Base-by-base conservation (phyloP, 2,329 filamentous ascomycete genomes). In the Ophiosphaerella narmari region DNA sequence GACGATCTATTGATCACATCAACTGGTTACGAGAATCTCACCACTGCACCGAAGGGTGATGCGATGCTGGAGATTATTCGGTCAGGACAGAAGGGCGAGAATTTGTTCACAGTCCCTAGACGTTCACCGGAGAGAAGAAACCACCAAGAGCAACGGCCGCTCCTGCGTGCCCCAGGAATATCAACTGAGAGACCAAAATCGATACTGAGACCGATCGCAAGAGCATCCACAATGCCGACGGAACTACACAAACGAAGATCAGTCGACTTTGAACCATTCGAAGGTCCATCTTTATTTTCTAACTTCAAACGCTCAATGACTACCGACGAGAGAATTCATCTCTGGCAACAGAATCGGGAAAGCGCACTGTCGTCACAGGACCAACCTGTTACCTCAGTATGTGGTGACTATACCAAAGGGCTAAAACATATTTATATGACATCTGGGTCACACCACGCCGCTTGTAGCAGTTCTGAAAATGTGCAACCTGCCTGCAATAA, bases 1-100 rank as follows among this genome's bases (percentile, higher is more conserved):
- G 86, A 89, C 66, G 88, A 92, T 66, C 81, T 92, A 26, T 75
- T 91, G 23, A 85, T 92, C 53, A 91, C 88, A 0, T 78, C 82
- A 42, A 78, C 78, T 18, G 88, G 89, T 5, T 84, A 82, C 54
- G 83, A 89, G 65, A 92, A 92, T 68, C 68, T 92, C 58, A 92
- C 89, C 1, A 85, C 83, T 11, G 86, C 86, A 4, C 80, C 85
- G 5, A 91, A 91, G 71, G 86, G 88, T 48, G 79, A 86, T 3
- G 82, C 85, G 62, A 75, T 89, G 69, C 81, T 89, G 62, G 77
- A 73, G 55, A 79, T 86, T 5, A 82, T 85, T 14, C 59, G 66
- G 16, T 59, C 50, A 31, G 56, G 58, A 29, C 56, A 57, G 14
- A 18, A 43, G 7, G 49, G 50, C 16, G 40, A 31, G 9, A 35